A percentile compares a stretch with the other conserved stretches of the same genome.
These are phyloP conservation scores for Globisporangium abappressorium DNA, from an alignment of 352 stramenopile genomes.

Conservation along the genomic window DNA sequence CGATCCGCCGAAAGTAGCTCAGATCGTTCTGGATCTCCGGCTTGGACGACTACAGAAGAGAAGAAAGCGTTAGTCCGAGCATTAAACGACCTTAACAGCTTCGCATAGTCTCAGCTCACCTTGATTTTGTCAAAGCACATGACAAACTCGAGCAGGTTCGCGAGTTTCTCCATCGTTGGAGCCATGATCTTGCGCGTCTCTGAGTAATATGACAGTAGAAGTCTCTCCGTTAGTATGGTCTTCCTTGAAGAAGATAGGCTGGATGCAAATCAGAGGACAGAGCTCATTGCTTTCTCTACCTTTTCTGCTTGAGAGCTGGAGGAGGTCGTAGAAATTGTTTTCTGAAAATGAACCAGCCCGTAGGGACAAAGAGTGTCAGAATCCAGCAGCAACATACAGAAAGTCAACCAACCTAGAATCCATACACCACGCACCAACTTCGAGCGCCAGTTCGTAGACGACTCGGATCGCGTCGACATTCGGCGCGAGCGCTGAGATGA, in stretches of 20 bases:
- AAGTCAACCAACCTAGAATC: neutral
- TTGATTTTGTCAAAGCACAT: constrained; percentile 58
- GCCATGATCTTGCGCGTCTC: constrained; percentile 31
- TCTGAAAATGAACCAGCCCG: constrained; percentile 19
- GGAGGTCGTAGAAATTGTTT: constrained; percentile 36
- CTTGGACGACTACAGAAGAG: constrained; percentile 23
- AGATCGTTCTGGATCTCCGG: constrained; percentile 64
- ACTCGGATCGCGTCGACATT: constrained; percentile 39
- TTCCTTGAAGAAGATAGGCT: too few species aligned
- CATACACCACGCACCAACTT: constrained; percentile 30
- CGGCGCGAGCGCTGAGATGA: constrained; percentile 31
- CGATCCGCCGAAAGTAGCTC: constrained; percentile 52
- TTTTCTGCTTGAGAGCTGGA: constrained; percentile 54
- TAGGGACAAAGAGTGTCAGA: neutral
- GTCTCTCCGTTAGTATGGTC: too few species aligned
- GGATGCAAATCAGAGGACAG: neutral
- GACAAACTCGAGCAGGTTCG: constrained; percentile 49
- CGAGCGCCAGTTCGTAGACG: constrained; percentile 40
- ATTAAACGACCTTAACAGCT: neutral
- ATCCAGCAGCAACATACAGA: neutral
- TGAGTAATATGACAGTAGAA: neutral
- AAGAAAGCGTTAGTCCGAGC: neutral
- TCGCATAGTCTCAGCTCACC: neutral
- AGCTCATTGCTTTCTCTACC: constrained; percentile 13
- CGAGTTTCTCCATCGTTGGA: constrained; percentile 48